Evolutionary conservation across 495 filamentous ascomycete genomes (phyloP), one percentile per base, ranked within the genome.

Genomic region (Penicillium salamii): DNA sequence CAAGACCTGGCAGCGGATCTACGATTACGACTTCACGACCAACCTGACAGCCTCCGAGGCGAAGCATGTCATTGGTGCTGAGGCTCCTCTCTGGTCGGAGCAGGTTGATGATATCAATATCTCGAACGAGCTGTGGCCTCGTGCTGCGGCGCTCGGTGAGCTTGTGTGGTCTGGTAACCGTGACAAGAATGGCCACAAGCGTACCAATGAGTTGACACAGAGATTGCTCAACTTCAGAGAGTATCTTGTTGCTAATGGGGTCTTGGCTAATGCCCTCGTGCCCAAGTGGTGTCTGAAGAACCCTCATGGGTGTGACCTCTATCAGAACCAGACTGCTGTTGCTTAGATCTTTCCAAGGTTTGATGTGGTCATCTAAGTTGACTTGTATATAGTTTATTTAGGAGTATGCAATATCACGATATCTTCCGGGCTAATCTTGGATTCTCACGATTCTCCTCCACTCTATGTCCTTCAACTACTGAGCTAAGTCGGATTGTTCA

Each of bases 1-100:
- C 66, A 82, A 82, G 57, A 78, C 77, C 53, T 82, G 78, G 78
- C 78, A 82, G 53, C 76, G 78, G 14, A 79, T 82, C 63, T 82
- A 82, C 65, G 75, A 79, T 65, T 82, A 73, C 59, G 78, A 82
- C 49, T 82, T 82, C 59, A 76, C 77, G 11, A 44, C 54, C 17
- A 75, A 75, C 49, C 71, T 82, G 17, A 76, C 76, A 19, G 54
- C 46, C 2, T 46, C 59, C 0, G 69, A 82, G 48, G 68, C 67
- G 1, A 53, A 64, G 32, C 77, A 76, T 46, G 47, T 82, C 33
- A 58, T 78, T 21, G 78, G 78, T 28, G 76, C 71, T 15, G 66
- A 69, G 9, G 74, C 77, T 3, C 77, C 77, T 0, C 66, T 82
- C 9, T 82, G 78, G 78, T 68, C 69, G 11, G 78, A 82, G 57